Evolutionary conservation across 768 basidiomycete genomes (phyloP).

Genomic region (Boletales sp.): DNA sequence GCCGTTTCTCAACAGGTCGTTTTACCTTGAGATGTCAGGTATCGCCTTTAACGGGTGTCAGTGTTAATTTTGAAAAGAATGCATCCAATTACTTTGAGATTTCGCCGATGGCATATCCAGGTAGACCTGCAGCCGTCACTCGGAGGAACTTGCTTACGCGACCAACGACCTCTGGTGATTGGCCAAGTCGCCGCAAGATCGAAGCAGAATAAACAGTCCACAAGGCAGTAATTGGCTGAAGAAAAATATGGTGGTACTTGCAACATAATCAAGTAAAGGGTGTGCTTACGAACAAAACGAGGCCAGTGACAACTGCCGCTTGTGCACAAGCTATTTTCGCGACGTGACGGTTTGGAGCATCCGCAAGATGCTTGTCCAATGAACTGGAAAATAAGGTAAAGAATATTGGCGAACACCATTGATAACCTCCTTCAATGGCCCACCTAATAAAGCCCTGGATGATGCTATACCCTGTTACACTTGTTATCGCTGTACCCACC

Average conservation of each 20-base stretch:
- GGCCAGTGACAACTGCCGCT: slow-evolving; percentile 20
- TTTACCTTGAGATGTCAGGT: slow-evolving; percentile 20
- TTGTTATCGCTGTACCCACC: slow-evolving; percentile 38
- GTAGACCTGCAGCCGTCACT: slow-evolving; percentile 39
- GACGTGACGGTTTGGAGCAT: slow-evolving; percentile 8
- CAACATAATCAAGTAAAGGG: neutral
- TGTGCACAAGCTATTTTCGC: slow-evolving; percentile 19
- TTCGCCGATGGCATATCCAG: slow-evolving; percentile 43
- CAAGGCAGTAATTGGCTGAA: slow-evolving; percentile 21
- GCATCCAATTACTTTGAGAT: slow-evolving; percentile 32
- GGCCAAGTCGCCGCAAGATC: slow-evolving; percentile 36
- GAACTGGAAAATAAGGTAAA: slow-evolving; percentile 11
- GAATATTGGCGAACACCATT: slow-evolving; percentile 5
- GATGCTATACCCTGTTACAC: slow-evolving; percentile 43
- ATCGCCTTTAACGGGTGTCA: slow-evolving; percentile 16
- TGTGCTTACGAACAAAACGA: slow-evolving; percentile 19
- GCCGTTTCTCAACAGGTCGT: neutral
- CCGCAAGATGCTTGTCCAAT: slow-evolving; percentile 16
- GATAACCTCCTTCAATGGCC: slow-evolving; percentile 18
- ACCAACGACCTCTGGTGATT: slow-evolving; percentile 37
- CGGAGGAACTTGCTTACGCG: slow-evolving; percentile 39
- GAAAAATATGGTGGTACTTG: neutral
- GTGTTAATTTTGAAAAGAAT: neutral
- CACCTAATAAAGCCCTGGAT: slow-evolving; percentile 37
- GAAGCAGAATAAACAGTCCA: slow-evolving; percentile 27